phyloP scores from a whole-genome alignment of 2,329 filamentous ascomycete genomes.

The Fusarium sp. region DNA sequence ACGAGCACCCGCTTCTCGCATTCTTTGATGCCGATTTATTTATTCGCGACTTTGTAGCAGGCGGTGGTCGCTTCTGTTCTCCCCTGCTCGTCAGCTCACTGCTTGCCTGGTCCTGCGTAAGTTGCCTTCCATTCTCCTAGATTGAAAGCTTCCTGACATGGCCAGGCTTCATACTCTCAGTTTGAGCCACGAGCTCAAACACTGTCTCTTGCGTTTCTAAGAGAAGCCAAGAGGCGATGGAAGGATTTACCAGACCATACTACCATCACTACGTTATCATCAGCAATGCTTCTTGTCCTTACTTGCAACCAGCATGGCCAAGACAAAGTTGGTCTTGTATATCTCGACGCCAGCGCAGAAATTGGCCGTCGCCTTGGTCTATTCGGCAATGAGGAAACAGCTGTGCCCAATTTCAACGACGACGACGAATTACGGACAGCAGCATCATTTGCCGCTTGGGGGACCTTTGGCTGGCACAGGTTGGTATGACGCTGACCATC shows the following conservation, averaged over 20 bases:
- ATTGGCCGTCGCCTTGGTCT: background rate
- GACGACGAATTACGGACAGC: background rate
- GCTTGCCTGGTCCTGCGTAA: conserved; percentile 25
- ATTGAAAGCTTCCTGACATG: rapidly evolving
- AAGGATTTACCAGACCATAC: background rate
- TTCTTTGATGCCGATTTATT: conserved; percentile 21
- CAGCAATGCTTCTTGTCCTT: conserved; percentile 10
- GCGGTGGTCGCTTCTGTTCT: conserved; percentile 5
- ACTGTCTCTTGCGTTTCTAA: background rate
- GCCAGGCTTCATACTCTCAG: conserved; percentile 10
- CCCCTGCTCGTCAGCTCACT: conserved; percentile 12
- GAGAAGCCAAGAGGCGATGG: conserved; percentile 8
- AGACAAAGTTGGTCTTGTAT: background rate
- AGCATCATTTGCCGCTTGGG: conserved; percentile 19
- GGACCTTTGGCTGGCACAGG: conserved; percentile 19
- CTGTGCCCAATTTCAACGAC: background rate
- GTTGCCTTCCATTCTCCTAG: background rate
- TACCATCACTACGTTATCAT: background rate
- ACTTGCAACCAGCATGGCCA: conserved; percentile 13
- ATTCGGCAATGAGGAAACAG: background rate
- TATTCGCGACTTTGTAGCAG: background rate
- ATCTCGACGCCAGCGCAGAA: conserved; percentile 9
- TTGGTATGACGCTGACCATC: rapidly evolving
- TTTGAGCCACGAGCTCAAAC: conserved; percentile 1
- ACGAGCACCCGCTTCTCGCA: conserved; percentile 17